Conservation (phyloP, 805 yeast genomes). For the Millerago galiae region DNA sequence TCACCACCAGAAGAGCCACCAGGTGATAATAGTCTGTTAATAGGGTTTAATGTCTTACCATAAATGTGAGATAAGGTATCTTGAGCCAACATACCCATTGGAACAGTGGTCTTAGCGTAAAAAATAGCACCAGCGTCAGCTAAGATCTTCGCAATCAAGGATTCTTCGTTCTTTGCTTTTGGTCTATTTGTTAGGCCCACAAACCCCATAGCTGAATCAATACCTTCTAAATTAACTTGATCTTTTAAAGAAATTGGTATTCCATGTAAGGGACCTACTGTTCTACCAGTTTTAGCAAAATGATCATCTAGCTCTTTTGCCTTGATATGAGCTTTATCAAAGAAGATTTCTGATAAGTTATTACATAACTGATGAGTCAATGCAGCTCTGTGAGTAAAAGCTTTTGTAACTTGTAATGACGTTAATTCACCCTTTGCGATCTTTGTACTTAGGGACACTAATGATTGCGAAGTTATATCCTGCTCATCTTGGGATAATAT, state of each 20-base stretch:
- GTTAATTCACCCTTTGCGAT: conserved; percentile 27
- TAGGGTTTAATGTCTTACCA: conserved; percentile 54
- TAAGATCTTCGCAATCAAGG: conserved; percentile 38
- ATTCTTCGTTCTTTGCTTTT: conserved; percentile 29
- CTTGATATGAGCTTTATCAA: conserved; percentile 50
- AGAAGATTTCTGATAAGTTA: conserved; percentile 53
- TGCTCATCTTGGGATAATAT: conserved; percentile 12
- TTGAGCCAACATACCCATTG: conserved; percentile 63
- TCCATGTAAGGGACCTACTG: conserved; percentile 64
- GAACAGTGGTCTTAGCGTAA: conserved; percentile 59
- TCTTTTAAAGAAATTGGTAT: conserved; percentile 63
- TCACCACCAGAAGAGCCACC: conserved; percentile 75
- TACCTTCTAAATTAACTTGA: conserved; percentile 48
- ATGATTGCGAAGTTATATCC: conserved; percentile 12
- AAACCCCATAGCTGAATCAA: conserved; percentile 52
- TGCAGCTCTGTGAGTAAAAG: conserved; percentile 38
- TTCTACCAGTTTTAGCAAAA: conserved; percentile 36
- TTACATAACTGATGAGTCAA: conserved; percentile 58
- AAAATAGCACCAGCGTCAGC: conserved; percentile 39
- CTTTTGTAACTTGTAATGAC: conserved; percentile 8
- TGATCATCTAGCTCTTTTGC: conserved; percentile 53
- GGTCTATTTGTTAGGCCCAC: conserved; percentile 30
- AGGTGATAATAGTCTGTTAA: conserved; percentile 49
- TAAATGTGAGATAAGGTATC: conserved; percentile 54
- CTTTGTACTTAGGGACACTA: conserved; percentile 5